Percentiles rank a stretch among this genome's conserved stretches.
These are phyloP conservation scores for Opeltia flavorubescens DNA, from an alignment of 495 filamentous ascomycete species.

Conservation along the genomic window DNA sequence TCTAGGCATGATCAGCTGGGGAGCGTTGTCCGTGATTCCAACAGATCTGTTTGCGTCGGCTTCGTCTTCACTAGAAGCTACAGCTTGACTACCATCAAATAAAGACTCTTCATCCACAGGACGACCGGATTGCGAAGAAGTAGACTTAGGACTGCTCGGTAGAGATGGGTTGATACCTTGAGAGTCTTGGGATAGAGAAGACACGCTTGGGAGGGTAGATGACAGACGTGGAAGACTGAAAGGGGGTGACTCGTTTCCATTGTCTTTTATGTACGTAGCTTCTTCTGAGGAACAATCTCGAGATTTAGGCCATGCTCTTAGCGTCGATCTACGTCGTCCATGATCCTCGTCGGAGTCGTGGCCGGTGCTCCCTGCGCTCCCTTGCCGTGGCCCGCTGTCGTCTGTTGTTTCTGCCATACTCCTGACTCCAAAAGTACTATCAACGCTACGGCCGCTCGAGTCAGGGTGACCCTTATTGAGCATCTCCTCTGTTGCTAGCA, in stretches of 20 bases:
- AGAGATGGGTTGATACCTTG: constrained; percentile 31
- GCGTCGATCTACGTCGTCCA: constrained; percentile 22
- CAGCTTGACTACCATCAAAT: constrained; percentile 36
- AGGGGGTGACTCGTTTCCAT: not conserved
- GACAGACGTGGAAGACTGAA: constrained; percentile 1
- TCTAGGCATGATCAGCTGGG: constrained; percentile 95
- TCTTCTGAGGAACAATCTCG: constrained; percentile 17
- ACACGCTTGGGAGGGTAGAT: constrained; percentile 18
- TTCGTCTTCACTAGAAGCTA: constrained; percentile 31
- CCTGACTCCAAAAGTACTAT: constrained; percentile 48
- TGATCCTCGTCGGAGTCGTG: constrained; percentile 16
- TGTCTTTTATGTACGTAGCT: not conserved
- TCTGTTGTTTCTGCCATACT: constrained; percentile 45
- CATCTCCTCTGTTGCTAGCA: constrained; percentile 20
- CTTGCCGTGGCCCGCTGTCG: constrained; percentile 17
- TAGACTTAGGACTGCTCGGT: constrained; percentile 38
- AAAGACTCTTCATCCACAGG: constrained; percentile 37
- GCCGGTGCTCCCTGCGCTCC: constrained; percentile 8
- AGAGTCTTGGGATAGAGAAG: constrained; percentile 29
- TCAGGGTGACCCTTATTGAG: constrained; percentile 12
- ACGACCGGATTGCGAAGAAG: constrained; percentile 33
- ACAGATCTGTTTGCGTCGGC: constrained; percentile 18
- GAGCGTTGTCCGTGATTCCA: constrained; percentile 34
- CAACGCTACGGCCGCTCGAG: constrained; percentile 11
- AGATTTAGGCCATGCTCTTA: constrained; percentile 19